phyloP scores from a whole-genome alignment of 345 rosid species.

The Hypericum perforatum region DNA sequence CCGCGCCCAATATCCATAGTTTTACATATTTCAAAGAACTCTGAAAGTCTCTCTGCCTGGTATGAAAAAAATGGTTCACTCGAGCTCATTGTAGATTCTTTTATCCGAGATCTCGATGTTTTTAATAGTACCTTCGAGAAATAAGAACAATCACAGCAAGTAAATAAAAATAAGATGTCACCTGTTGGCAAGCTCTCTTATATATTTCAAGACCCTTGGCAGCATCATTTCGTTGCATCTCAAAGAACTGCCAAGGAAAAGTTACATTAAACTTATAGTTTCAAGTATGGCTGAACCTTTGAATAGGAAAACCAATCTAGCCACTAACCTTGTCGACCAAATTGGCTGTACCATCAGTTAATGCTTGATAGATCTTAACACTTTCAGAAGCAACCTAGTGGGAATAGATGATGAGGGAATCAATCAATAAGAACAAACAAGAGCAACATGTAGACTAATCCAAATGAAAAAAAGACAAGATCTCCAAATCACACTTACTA shows the following conservation, averaged over 20 bases:
- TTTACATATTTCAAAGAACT: constrained; percentile 29
- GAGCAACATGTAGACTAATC: not conserved
- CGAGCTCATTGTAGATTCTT: not conserved
- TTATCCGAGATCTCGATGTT: no score
- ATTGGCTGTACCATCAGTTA: constrained; percentile 27
- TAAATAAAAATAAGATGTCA: not conserved
- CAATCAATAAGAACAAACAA: not conserved
- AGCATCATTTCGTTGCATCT: constrained; percentile 27
- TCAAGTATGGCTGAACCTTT: not conserved
- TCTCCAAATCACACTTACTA: constrained; percentile 18
- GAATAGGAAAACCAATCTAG: not conserved
- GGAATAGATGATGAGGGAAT: not conserved
- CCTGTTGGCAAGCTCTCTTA: constrained; percentile 24
- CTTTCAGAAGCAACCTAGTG: constrained; percentile 29
- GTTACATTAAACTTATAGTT: not conserved
- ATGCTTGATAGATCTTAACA: constrained; percentile 22
- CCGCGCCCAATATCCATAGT: constrained; percentile 14
- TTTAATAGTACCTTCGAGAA: no score
- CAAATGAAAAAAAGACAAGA: no score
- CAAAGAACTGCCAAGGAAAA: constrained; percentile 23
- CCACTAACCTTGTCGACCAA: constrained; percentile 28
- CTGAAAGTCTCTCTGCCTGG: constrained; percentile 25
- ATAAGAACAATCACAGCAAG: no score
- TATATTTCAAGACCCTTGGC: constrained; percentile 30
- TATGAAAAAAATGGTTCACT: constrained; percentile 1